Percentiles rank a stretch among this genome's conserved stretches.
These are phyloP conservation scores for Dryadomyces quercus-mongolicae DNA, from an alignment of 2,329 filamentous ascomycete genomes.

Conservation along the genomic window DNA sequence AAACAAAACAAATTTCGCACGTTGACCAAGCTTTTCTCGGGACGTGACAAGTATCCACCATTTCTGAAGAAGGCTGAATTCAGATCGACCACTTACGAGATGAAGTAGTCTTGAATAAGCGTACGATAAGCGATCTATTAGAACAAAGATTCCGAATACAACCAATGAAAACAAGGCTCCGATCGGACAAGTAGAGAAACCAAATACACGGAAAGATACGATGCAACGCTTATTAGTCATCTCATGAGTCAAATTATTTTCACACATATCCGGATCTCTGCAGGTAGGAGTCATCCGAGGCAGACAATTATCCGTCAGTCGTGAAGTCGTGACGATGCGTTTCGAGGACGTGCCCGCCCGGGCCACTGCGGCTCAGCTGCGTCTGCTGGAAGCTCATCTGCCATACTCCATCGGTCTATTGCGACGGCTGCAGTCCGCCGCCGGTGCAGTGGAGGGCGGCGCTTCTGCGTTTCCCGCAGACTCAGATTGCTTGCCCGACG, in stretches of 20 bases:
- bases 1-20: no score
- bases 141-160: no score
- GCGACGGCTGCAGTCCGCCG: slow-evolving; percentile 46
- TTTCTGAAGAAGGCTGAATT: no score
- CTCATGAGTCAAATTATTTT: neutral
- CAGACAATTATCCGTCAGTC: neutral
- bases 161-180: no score
- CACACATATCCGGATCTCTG: no score
- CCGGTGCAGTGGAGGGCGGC: slow-evolving; percentile 7
- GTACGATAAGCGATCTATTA: no score
- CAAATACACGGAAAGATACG: neutral
- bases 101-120: no score
- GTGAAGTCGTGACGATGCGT: neutral
- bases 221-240: neutral
- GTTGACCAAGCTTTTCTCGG: no score
- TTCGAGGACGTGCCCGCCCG: slow-evolving; percentile 12
- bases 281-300: neutral
- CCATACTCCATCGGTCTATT: slow-evolving; percentile 49
- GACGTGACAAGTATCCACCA: no score
- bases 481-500: slow-evolving; percentile 14
- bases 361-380: slow-evolving; percentile 23
- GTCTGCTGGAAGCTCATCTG: slow-evolving; percentile 35
- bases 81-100: no score
- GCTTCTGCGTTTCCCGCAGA: slow-evolving; percentile 20
- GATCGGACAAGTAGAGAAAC: no score